A percentile compares a stretch with the other conserved stretches of the same genome.
Conservation (phyloP, 169 alveolate genomes). For the Cryptosporidium canis region DNA sequence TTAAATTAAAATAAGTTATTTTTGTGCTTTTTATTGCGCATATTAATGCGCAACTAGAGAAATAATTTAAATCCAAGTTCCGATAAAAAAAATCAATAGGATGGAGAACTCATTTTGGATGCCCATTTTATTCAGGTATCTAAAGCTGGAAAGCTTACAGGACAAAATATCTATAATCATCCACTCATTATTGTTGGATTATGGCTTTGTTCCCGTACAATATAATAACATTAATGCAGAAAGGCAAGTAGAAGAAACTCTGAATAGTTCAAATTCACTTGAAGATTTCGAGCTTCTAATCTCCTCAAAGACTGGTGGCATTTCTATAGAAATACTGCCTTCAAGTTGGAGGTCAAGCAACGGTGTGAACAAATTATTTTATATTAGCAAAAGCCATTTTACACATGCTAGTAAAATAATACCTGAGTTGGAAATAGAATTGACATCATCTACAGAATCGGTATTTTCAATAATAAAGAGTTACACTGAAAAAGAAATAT, state of each 20-base stretch:
- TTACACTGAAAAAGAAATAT: not conserved
- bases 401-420: not conserved
- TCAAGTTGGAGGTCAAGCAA: conserved; percentile 7
- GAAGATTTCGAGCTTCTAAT: not conserved
- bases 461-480: not conserved
- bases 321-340: conserved; percentile 27
- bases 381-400: not conserved
- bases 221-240: not conserved
- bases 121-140: not conserved
- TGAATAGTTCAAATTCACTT: not conserved
- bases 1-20: conserved; percentile 22
- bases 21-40: not conserved
- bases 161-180: not conserved
- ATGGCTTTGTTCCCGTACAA: conserved; percentile 18
- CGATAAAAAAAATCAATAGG: not conserved
- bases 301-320: not conserved
- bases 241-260: not conserved
- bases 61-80: not conserved
- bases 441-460: not conserved
- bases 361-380: not conserved
- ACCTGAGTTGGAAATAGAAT: not conserved
- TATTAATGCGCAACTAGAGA: not conserved
- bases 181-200: conserved; percentile 36
- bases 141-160: not conserved
- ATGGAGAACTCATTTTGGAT: conserved; percentile 22